phyloP scores from a whole-genome alignment of 2,329 filamentous ascomycete genomes.

The Phialophora tarda region DNA sequence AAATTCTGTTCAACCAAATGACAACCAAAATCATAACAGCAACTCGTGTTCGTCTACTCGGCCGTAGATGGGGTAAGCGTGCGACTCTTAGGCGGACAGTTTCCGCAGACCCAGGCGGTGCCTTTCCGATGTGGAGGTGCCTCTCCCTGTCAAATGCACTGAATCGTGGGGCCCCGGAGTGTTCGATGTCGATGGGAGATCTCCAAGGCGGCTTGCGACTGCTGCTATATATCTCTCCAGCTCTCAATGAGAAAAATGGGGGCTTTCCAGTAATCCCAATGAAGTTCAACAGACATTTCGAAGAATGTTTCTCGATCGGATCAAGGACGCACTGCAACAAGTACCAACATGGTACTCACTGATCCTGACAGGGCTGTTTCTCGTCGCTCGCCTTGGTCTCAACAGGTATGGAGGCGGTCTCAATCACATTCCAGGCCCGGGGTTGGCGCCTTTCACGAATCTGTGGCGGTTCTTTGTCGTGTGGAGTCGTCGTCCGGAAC shows the following conservation, averaged over 20 bases:
- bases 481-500: conserved; percentile 36
- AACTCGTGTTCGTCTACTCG: neutral
- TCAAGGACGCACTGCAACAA: conserved; percentile 7
- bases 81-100: neutral
- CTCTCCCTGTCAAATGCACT: neutral
- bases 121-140: conserved; percentile 13
- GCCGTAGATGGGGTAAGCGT: conserved; percentile 2
- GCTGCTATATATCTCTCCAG: neutral
- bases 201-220: neutral
- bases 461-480: conserved; percentile 41
- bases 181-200: neutral
- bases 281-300: neutral
- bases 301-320: conserved; percentile 15
- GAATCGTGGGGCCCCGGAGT: conserved; percentile 1
- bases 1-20: neutral
- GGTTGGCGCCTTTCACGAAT: conserved; percentile 40
- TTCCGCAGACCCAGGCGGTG: conserved; percentile 1
- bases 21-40: neutral
- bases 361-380: conserved; percentile 3
- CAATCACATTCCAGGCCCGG: conserved; percentile 41
- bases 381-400: neutral
- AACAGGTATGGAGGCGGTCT: conserved; percentile 31
- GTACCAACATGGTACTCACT: conserved; percentile 6
- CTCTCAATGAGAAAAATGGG: neutral
- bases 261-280: neutral